Conservation (phyloP, 805 yeast species). For the Lipomyces yamadae region DNA sequence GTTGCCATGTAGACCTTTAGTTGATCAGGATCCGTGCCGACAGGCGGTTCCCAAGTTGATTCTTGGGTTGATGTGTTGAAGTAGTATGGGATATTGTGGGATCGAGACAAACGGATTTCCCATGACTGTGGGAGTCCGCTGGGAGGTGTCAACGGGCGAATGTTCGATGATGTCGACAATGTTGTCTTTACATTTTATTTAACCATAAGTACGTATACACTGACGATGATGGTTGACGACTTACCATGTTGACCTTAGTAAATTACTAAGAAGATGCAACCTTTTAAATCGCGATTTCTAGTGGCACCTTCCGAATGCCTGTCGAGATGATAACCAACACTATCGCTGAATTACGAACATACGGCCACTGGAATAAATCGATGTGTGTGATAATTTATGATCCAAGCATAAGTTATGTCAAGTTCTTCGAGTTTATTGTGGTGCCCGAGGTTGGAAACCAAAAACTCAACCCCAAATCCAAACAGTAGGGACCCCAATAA, state of each 20-base stretch:
- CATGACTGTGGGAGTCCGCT: conserved; percentile 87
- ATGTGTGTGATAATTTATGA: too few relatives aligned
- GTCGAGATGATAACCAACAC: background rate
- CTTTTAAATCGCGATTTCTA: background rate
- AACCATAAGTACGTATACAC: background rate
- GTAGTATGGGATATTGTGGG: conserved; percentile 84
- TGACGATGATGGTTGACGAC: background rate
- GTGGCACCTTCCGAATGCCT: background rate
- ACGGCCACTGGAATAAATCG: background rate
- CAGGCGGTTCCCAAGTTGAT: conserved; percentile 91
- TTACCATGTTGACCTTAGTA: background rate
- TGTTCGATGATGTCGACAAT: background rate
- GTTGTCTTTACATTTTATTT: background rate
- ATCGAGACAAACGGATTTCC: conserved; percentile 77
- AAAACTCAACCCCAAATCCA: too few relatives aligned
- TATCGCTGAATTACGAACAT: background rate
- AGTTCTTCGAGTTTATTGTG: too few relatives aligned
- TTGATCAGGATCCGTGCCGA: conserved; percentile 68
- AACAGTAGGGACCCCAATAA: too few relatives aligned
- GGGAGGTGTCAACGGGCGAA: background rate
- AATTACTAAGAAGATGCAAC: background rate
- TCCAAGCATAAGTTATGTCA: too few relatives aligned
- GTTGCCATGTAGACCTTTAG: conserved; percentile 62
- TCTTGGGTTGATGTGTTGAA: conserved; percentile 69
- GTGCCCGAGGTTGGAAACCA: too few relatives aligned